phyloP scores from a whole-genome alignment of 495 filamentous ascomycete species.

The Penicilliopsis zonata region DNA sequence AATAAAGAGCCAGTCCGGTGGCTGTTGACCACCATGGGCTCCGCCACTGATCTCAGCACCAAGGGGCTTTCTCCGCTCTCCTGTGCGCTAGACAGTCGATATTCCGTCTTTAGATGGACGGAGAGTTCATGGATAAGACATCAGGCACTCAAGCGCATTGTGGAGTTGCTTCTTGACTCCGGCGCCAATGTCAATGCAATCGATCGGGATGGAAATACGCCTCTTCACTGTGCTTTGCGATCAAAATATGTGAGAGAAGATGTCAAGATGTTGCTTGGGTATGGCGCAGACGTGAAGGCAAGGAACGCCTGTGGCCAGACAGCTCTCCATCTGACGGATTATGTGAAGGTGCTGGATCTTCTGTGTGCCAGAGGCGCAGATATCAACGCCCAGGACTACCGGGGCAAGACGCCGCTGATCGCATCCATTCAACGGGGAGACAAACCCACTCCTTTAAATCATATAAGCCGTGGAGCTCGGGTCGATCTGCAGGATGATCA shows the following conservation, averaged over 20 bases:
- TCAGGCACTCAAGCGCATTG: too few relatives aligned
- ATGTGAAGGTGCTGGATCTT: constrained; percentile 4
- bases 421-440: neutral
- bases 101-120: neutral
- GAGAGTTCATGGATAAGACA: neutral
- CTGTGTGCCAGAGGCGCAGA: constrained; percentile 8
- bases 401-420: constrained; percentile 8
- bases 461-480: too few relatives aligned
- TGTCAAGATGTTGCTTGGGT: neutral
- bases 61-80: too few relatives aligned
- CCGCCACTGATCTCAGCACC: neutral
- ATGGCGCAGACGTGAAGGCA: neutral
- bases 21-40: neutral
- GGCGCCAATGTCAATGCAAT: constrained; percentile 15
- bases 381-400: constrained; percentile 11
- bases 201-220: constrained; percentile 16
- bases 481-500: too few relatives aligned
- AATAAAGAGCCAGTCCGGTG: constrained; percentile 2
- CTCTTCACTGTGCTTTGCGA: constrained; percentile 18
- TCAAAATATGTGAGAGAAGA: neutral
- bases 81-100: neutral
- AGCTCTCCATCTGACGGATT: constrained; percentile 3
- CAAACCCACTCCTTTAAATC: constrained; percentile 5
- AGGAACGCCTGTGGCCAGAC: neutral
- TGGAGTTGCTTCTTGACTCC: constrained; percentile 9